Evolutionary conservation across 2,329 filamentous ascomycete genomes (phyloP).

Genomic region (Aulographum hederae): DNA sequence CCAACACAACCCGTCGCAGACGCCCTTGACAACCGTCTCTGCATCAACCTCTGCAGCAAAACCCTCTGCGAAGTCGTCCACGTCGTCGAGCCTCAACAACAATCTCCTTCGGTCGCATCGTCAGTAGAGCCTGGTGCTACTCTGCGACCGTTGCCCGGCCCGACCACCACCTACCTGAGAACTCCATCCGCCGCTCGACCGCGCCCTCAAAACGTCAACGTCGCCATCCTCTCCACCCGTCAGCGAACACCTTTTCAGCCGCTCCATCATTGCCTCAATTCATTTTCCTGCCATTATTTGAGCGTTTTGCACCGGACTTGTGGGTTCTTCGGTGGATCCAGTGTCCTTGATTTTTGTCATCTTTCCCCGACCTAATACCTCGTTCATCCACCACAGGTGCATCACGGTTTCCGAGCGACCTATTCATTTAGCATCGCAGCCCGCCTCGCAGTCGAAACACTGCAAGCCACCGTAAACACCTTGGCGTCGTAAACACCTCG

Average conservation of each 20-base stretch:
- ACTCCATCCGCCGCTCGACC: neutral
- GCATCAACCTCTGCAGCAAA: no score
- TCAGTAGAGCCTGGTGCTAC: no score
- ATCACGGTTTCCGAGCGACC: constrained; percentile 8
- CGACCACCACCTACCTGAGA: neutral
- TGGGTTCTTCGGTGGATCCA: no score
- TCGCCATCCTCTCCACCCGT: neutral
- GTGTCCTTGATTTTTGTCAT: neutral
- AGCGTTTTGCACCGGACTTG: no score
- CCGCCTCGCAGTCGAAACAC: neutral
- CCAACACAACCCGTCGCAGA: no score
- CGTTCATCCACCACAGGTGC: neutral
- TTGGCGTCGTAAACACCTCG: neutral
- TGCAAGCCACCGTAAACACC: constrained; percentile 1
- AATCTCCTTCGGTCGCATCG: no score
- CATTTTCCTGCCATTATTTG: no score
- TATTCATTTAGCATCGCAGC: constrained; percentile 15
- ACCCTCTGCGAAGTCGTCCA: no score
- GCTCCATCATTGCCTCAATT: neutral
- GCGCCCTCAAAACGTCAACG: neutral
- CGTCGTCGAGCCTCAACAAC: no score
- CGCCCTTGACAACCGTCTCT: no score
- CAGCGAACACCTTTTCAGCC: neutral
- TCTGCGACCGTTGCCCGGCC: no score
- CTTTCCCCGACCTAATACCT: neutral